Percentiles rank a stretch among this genome's conserved stretches.
Evolutionary conservation across 768 basidiomycete species (phyloP).

Genomic region (Rhodotorula paludigena): DNA sequence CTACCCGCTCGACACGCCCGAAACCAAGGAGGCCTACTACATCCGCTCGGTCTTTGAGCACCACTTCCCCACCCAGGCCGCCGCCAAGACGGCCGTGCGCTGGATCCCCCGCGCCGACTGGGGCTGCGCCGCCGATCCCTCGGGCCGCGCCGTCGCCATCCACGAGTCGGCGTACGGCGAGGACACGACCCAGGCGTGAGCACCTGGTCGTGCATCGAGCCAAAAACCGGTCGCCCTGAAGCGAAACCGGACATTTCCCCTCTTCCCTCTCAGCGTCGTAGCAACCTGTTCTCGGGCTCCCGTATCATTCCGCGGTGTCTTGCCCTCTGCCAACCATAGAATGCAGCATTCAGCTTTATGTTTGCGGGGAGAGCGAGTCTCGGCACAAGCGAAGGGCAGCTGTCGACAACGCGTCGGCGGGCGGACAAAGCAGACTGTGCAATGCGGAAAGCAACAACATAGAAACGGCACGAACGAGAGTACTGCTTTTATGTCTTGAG

Average conservation of each 20-base stretch:
- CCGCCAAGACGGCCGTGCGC: slow-evolving; percentile 86
- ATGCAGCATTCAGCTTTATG: no score
- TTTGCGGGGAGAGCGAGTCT: no score
- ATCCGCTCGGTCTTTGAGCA: slow-evolving; percentile 89
- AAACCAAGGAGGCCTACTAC: slow-evolving; percentile 93
- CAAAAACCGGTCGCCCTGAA: no score
- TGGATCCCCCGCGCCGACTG: slow-evolving; percentile 64
- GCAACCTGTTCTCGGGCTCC: no score
- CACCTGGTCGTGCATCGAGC: neutral
- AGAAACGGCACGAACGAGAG: no score
- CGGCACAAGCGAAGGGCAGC: no score
- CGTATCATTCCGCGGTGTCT: no score
- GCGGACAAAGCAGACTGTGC: no score
- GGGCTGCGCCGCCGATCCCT: slow-evolving; percentile 92
- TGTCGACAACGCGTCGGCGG: no score
- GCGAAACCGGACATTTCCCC: neutral
- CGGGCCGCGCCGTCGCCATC: slow-evolving; percentile 89
- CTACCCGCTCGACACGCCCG: slow-evolving; percentile 74
- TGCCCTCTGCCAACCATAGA: no score
- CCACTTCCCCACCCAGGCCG: slow-evolving; percentile 74
- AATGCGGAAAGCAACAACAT: no score
- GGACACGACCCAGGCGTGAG: slow-evolving; percentile 2
- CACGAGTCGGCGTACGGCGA: slow-evolving; percentile 79
- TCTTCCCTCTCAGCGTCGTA: neutral
- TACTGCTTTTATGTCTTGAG: no score